Conservation (phyloP, 2,329 filamentous ascomycete genomes). For the Chrysoporthe austroafricana region DNA sequence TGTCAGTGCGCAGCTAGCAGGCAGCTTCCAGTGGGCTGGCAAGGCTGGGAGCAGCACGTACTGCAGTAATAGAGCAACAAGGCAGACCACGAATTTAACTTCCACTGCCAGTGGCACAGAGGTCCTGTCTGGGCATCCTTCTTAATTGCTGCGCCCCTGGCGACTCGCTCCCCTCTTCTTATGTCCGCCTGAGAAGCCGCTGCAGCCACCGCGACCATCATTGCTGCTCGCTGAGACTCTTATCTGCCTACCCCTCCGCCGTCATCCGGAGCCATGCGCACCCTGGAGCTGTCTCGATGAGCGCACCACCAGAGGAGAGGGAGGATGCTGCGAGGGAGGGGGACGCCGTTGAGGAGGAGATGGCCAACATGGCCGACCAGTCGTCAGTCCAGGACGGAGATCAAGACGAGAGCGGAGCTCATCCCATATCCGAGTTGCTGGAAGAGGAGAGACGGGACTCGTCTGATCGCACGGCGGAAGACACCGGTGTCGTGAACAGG, state of each 20-base stretch:
- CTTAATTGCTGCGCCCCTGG: background rate
- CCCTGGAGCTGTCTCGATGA: conserved; percentile 60
- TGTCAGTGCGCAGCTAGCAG: conserved; percentile 11
- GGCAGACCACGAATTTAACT: background rate
- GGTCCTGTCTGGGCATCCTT: background rate
- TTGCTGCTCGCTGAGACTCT: conserved; percentile 21
- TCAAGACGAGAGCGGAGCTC: conserved; percentile 39
- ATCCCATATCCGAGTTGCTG: conserved; percentile 40
- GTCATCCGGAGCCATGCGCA: conserved; percentile 35
- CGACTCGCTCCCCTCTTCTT: background rate
- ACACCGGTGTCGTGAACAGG: conserved; percentile 45
- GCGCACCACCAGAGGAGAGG: conserved; percentile 67
- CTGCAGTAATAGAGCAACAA: background rate
- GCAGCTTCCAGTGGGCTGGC: conserved; percentile 24
- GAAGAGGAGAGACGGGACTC: conserved; percentile 41
- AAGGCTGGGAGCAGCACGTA: conserved; percentile 1
- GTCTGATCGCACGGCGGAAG: conserved; percentile 32
- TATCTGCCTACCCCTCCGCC: conserved; percentile 27
- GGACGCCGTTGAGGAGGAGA: conserved; percentile 53
- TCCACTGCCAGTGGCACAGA: background rate
- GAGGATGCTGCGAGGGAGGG: conserved; percentile 61
- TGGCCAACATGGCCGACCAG: conserved; percentile 54
- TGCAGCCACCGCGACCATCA: background rate
- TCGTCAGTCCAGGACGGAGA: conserved; percentile 47
- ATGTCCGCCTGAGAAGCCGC: background rate